These are phyloP conservation scores for Pycnococcus provasolii DNA, from an alignment of 139 green algal genomes.

Conservation along the genomic window DNA sequence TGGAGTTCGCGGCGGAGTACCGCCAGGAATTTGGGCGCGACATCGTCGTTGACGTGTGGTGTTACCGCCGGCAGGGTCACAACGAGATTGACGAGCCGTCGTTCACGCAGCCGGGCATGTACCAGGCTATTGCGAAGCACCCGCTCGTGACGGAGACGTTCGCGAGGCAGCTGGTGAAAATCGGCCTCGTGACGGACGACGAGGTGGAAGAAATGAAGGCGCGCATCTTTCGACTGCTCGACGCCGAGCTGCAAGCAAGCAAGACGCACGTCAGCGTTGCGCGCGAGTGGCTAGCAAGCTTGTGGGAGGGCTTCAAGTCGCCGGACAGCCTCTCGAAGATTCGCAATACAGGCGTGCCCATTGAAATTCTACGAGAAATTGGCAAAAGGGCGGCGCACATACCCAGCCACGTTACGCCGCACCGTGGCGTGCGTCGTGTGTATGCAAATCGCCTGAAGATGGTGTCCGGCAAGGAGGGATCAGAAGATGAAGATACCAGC, in stretches of 20 bases:
- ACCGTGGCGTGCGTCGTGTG: conserved; percentile 80
- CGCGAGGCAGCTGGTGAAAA: conserved; percentile 53
- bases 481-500: too few species aligned
- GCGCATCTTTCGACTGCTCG: conserved; percentile 53
- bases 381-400: conserved; percentile 68
- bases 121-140: conserved; percentile 52
- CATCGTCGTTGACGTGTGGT: conserved; percentile 91
- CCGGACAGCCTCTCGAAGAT: conserved; percentile 78
- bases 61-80: conserved; percentile 75
- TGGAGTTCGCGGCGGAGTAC: conserved; percentile 9
- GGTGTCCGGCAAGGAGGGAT: conserved; percentile 53
- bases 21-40: conserved; percentile 60
- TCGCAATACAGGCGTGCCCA: conserved; percentile 72
- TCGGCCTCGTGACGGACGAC: conserved; percentile 52
- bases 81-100: conserved; percentile 98
- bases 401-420: conserved; percentile 67
- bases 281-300: conserved; percentile 71
- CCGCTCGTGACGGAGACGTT: conserved; percentile 61
- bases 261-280: conserved; percentile 65
- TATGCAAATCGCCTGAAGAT: conserved; percentile 70
- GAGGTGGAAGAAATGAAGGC: conserved; percentile 52
- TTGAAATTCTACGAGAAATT: conserved; percentile 52
- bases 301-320: conserved; percentile 86
- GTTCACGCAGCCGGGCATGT: conserved; percentile 96
- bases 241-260: conserved; percentile 61